These are phyloP conservation scores for Diospyros lotus DNA, from an alignment of 148 eudicot genomes.

Conservation along the genomic window DNA sequence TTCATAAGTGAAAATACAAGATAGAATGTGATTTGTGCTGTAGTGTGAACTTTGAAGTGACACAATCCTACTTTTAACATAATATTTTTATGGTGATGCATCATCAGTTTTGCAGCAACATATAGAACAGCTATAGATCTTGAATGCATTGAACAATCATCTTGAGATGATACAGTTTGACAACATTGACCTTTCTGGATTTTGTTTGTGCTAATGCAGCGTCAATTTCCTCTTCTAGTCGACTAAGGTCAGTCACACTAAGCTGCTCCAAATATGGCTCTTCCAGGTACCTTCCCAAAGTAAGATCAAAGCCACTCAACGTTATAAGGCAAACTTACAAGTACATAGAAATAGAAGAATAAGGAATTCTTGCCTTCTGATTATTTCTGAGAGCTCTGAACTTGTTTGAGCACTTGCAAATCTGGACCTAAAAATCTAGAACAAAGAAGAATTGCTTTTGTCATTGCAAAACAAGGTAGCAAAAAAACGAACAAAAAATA, in stretches of 20 bases:
- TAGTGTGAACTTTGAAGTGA: no score
- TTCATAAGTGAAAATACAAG: no score
- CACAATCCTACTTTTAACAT: no score
- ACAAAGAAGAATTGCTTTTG: neutral
- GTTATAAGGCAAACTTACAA: neutral
- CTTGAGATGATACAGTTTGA: no score
- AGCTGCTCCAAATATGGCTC: conserved; percentile 26
- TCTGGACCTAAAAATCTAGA: neutral
- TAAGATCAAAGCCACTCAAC: neutral
- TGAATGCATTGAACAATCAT: no score
- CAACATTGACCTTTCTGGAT: conserved; percentile 34
- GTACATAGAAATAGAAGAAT: neutral
- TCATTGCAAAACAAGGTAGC: neutral
- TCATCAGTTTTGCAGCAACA: no score
- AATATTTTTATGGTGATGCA: no score
- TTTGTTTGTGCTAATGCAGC: conserved; percentile 32
- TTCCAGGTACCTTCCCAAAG: neutral
- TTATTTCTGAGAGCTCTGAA: conserved; percentile 6
- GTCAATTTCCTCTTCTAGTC: conserved; percentile 32
- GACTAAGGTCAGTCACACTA: conserved; percentile 30
- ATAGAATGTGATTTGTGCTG: no score
- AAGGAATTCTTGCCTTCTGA: conserved; percentile 2
- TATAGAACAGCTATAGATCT: no score
- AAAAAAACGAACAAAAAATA: neutral
- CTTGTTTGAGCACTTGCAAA: conserved; percentile 3